Evolutionary conservation across 2,329 filamentous ascomycete species (phyloP).

Genomic region (Penicillium sp.): DNA sequence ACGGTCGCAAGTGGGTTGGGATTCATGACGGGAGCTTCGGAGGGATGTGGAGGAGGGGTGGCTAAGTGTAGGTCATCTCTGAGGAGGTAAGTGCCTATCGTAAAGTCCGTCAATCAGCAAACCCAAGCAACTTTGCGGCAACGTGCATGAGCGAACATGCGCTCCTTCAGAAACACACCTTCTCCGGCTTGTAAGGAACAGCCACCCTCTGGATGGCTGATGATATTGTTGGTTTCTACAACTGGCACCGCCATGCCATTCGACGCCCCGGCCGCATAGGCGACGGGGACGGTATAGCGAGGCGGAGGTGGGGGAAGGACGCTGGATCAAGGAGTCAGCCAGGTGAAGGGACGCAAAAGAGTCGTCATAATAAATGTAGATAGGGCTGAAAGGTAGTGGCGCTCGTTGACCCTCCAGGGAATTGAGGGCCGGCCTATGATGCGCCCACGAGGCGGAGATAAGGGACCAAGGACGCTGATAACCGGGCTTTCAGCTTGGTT

Average conservation of each 20-base stretch:
- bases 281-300: slow-evolving; percentile 66
- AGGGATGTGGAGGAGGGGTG: slow-evolving; percentile 89
- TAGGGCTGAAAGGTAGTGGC: too few relatives aligned
- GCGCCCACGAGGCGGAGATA: too few relatives aligned
- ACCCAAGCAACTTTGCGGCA: slow-evolving; percentile 14
- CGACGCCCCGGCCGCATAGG: slow-evolving; percentile 63
- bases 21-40: slow-evolving; percentile 76
- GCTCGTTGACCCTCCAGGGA: too few relatives aligned
- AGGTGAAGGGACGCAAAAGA: too few relatives aligned
- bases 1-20: slow-evolving; percentile 84
- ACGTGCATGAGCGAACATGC: too few relatives aligned
- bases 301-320: slow-evolving; percentile 76
- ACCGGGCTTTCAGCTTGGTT: too few relatives aligned
- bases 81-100: slow-evolving; percentile 74
- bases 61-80: slow-evolving; percentile 87
- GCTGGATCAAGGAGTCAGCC: too few relatives aligned
- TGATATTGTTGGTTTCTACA: slow-evolving; percentile 87
- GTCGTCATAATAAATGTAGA: too few relatives aligned
- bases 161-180: slow-evolving; percentile 54
- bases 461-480: too few relatives aligned
- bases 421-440: too few relatives aligned
- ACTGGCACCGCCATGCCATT: slow-evolving; percentile 62
- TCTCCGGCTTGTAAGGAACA: slow-evolving; percentile 89
- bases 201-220: slow-evolving; percentile 72
- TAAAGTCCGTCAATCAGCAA: too few relatives aligned